Evolutionary conservation across 345 rosid genomes (phyloP).

Genomic region (Gossypium arboreum): DNA sequence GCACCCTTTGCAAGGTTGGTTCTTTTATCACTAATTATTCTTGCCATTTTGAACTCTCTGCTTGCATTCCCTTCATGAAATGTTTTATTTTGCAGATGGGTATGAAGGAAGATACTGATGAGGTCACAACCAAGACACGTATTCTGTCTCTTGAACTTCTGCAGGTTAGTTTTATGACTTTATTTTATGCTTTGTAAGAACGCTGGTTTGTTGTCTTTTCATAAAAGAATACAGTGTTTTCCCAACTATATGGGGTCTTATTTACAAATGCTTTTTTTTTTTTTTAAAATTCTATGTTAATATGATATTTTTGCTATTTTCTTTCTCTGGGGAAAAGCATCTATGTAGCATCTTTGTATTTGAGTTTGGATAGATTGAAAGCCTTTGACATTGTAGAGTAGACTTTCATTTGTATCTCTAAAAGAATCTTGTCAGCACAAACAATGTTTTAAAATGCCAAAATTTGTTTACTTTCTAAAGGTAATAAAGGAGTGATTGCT

Average conservation of each 20-base stretch:
- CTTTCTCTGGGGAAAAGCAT: background rate
- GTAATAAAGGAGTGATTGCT: constrained; percentile 3
- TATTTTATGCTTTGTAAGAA: constrained; percentile 5
- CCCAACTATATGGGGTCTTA: background rate
- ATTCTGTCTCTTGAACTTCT: constrained; percentile 95
- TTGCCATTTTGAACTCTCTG: constrained; percentile 24
- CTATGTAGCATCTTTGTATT: background rate
- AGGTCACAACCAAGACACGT: constrained; percentile 85
- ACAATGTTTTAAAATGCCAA: background rate
- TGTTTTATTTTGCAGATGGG: constrained; percentile 64
- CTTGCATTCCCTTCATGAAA: constrained; percentile 20
- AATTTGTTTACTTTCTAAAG: background rate
- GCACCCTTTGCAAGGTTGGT: constrained; percentile 98
- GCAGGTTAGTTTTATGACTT: constrained; percentile 51
- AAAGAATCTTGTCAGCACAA: background rate
- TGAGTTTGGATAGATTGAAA: background rate
- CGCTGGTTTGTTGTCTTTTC: constrained; percentile 5
- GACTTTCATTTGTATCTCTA: background rate
- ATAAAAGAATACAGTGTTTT: background rate
- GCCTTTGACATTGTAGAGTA: background rate
- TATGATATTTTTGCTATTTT: constrained; percentile 5
- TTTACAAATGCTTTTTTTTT: background rate
- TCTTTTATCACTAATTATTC: constrained; percentile 15
- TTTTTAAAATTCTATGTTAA: background rate
- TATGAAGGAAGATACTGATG: constrained; percentile 86